These are phyloP conservation scores for Penicillium sp. DNA, from an alignment of 2,329 filamentous ascomycete genomes.

Conservation along the genomic window DNA sequence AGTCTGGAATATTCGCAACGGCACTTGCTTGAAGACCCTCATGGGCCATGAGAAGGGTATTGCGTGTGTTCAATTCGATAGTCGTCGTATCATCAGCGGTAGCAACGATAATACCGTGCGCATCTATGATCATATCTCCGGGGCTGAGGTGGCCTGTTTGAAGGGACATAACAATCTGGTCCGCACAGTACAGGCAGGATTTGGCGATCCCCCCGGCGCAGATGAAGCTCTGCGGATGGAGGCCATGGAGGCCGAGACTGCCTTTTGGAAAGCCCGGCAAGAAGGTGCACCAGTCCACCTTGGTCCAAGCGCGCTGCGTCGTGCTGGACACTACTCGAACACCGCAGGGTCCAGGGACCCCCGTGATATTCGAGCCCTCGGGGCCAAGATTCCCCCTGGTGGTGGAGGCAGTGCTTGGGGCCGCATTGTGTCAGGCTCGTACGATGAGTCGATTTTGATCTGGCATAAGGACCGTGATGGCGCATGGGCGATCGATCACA, in stretches of 20 bases:
- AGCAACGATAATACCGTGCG: conserved; percentile 96
- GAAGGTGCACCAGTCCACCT: conserved; percentile 48
- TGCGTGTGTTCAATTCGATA: conserved; percentile 96
- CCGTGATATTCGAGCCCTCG: conserved; percentile 72
- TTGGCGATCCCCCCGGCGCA: conserved; percentile 83
- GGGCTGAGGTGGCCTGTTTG: conserved; percentile 86
- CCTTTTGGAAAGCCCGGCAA: conserved; percentile 66
- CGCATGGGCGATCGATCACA: conserved; percentile 78
- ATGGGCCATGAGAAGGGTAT: conserved; percentile 92
- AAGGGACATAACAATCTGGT: conserved; percentile 82
- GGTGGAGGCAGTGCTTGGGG: conserved; percentile 87
- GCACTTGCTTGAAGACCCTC: conserved; percentile 74
- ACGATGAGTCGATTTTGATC: conserved; percentile 93
- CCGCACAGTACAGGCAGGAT: conserved; percentile 91
- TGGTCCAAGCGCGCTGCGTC: conserved; percentile 53
- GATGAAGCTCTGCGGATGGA: conserved; percentile 72
- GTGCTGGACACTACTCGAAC: conserved; percentile 59
- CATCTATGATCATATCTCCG: conserved; percentile 85
- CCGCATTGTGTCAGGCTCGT: conserved; percentile 95
- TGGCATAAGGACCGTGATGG: conserved; percentile 88
- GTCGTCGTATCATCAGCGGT: conserved; percentile 88
- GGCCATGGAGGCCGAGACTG: conserved; percentile 71
- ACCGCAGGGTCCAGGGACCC: conserved; percentile 72
- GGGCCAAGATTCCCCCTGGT: conserved; percentile 85
- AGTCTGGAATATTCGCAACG: conserved; percentile 87